Evolutionary conservation across 805 yeast species (phyloP).

Genomic region (Candida silvatica): DNA sequence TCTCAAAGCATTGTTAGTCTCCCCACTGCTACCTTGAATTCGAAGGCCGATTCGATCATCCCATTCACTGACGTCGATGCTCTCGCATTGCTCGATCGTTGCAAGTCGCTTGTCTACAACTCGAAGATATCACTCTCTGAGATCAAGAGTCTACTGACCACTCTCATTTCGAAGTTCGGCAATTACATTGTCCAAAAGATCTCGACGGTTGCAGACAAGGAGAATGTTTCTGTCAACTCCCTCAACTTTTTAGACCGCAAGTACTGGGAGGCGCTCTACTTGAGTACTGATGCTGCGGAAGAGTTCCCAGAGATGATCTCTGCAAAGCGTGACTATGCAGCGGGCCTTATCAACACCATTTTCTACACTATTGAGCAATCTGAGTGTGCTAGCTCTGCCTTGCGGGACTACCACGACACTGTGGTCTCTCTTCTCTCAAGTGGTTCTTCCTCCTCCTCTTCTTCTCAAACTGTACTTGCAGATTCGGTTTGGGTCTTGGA

Average conservation of each 20-base stretch:
- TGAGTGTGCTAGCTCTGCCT: too few species aligned
- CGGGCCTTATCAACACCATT: slow-evolving; percentile 21
- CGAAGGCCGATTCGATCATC: slow-evolving; percentile 20
- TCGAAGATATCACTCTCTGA: slow-evolving; percentile 11
- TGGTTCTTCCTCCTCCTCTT: too few species aligned
- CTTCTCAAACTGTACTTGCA: background rate
- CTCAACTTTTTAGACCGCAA: slow-evolving; percentile 13
- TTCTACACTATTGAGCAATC: slow-evolving; percentile 12
- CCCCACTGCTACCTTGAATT: slow-evolving; percentile 22
- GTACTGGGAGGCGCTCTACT: slow-evolving; percentile 18
- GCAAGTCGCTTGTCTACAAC: slow-evolving; percentile 24
- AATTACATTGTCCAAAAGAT: slow-evolving; percentile 25
- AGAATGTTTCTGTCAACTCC: slow-evolving; percentile 4
- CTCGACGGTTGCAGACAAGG: background rate
- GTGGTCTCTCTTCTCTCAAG: too few species aligned
- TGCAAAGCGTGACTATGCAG: slow-evolving; percentile 9
- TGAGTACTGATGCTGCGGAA: slow-evolving; percentile 3
- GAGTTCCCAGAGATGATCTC: background rate
- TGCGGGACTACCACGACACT: too few species aligned
- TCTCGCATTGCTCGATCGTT: slow-evolving; percentile 34
- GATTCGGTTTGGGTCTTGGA: slow-evolving; percentile 6
- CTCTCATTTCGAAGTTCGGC: slow-evolving; percentile 36
- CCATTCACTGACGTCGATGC: slow-evolving; percentile 41
- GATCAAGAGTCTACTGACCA: slow-evolving; percentile 23
- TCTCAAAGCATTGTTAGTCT: slow-evolving; percentile 26